Conservation (phyloP, 2,329 filamentous ascomycete species). For the Calonectria ilicicola region DNA sequence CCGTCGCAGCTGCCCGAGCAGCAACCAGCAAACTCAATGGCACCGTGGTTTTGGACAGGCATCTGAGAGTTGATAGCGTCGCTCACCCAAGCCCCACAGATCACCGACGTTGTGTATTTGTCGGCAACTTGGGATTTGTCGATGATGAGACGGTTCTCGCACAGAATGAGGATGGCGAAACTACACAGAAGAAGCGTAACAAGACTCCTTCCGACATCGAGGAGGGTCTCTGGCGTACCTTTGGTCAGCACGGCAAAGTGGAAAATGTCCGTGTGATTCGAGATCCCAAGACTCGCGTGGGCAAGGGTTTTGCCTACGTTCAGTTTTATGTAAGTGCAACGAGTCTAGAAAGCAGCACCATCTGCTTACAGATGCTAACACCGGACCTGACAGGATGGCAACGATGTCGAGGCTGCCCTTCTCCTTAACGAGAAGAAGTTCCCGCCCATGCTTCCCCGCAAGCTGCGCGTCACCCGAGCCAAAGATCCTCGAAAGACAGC, state of each 20-base stretch:
- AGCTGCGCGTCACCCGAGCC: conserved; percentile 87
- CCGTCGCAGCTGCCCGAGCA: conserved; percentile 78
- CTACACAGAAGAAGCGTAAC: conserved; percentile 78
- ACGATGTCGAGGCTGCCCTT: conserved; percentile 90
- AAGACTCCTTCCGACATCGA: conserved; percentile 87
- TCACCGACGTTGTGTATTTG: conserved; percentile 91
- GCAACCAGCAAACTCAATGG: conserved; percentile 86
- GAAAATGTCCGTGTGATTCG: conserved; percentile 94
- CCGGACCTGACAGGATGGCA: conserved; percentile 72
- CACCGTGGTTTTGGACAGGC: conserved; percentile 83
- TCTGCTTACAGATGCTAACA: conserved; percentile 19
- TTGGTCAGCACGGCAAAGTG: conserved; percentile 80
- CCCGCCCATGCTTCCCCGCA: conserved; percentile 91
- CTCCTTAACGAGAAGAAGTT: conserved; percentile 92
- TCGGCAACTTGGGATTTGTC: conserved; percentile 96
- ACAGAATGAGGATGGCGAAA: conserved; percentile 73
- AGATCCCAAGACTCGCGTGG: conserved; percentile 89
- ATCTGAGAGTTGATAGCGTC: conserved; percentile 90
- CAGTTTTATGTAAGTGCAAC: conserved; percentile 78
- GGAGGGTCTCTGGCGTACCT: conserved; percentile 90
- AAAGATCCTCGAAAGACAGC: conserved; percentile 76
- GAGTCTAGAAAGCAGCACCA: background rate
- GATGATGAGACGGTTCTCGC: conserved; percentile 85
- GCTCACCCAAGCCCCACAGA: conserved; percentile 87
- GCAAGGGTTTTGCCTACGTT: conserved; percentile 97